phyloP scores from a whole-genome alignment of 2,329 filamentous ascomycete species.

The Botrytis deweyae region DNA sequence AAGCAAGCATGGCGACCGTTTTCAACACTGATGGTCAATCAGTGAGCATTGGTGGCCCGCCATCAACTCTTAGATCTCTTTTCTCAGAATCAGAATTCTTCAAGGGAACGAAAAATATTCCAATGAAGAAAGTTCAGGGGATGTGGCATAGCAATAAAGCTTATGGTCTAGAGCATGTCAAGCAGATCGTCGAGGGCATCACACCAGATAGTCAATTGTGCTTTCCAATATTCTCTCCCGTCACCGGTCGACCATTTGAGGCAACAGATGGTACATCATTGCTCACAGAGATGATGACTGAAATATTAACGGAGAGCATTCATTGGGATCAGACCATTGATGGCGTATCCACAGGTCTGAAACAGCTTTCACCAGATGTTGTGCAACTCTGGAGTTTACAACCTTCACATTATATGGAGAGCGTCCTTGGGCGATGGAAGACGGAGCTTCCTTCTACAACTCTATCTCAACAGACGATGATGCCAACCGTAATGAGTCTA shows the following conservation, averaged over 20 bases:
- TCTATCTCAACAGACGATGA: not conserved
- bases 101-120: not conserved
- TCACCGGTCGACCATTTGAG: not conserved
- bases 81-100: not conserved
- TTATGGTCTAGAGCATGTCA: not conserved
- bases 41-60: not conserved
- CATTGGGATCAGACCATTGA: not conserved
- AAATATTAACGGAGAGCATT: not conserved
- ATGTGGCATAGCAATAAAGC: not conserved
- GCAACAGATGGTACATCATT: not conserved
- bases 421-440: not conserved
- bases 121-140: not conserved
- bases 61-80: not conserved
- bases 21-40: not conserved
- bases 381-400: not conserved
- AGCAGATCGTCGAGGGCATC: not conserved
- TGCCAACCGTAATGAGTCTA: not conserved
- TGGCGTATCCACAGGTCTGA: not conserved
- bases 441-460: not conserved
- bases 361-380: not conserved
- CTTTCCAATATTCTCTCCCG: not conserved
- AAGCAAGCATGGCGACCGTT: not conserved
- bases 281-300: slow-evolving; percentile 2
- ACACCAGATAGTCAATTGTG: not conserved
- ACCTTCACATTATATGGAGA: not conserved